Evolutionary conservation across 2,329 filamentous ascomycete genomes (phyloP), one percentile per base, ranked within the genome.

Genomic region (Plenodomus lindquistii): DNA sequence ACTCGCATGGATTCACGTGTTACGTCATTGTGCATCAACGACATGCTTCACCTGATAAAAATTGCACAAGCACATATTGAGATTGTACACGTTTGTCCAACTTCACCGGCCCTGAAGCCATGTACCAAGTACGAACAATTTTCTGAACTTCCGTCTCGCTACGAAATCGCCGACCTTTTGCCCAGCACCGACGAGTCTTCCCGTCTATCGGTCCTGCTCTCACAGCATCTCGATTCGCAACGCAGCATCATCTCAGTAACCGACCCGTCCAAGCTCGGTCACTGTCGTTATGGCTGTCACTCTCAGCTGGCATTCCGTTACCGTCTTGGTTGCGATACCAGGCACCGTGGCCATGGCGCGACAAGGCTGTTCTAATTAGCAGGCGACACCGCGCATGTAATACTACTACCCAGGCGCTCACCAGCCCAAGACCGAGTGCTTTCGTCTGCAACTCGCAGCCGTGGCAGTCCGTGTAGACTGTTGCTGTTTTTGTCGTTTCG

Each of bases 381-480:
- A 35, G 11, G 27, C 27, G 4, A 11, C 27, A 4, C 11, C 27
- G 15, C 15, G n/a, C n/a, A n/a, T 13, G 15, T 13, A 31, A 8
- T 31, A 13, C 27, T 31, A 13, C 27, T 15, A 15, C 15, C 27
- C n/a, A 35, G 10, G 15, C 10, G 22, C 59, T 46, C 34, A 69
- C 67, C 19, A 65, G 47, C 15, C 65, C 67, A 6, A 59, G 36
- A 1, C 67, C 66, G 1, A 67, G 40, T 10, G 13, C 27, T 37
- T 37, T 36, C 2, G 57, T 66, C 10, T 42, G 10, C 20, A 70
- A 19, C 3, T 35, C 50, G 39, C 66, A 70, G 15, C 64, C 62
- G 7, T 52, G 52, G 18, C 67, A 71, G 11, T 69, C 55, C 2
- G 55, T 64, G n/a, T 62, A 66, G 2, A 42, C 45, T 4, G 66